A percentile compares a stretch with the other conserved stretches of the same genome.
These are phyloP conservation scores for Neofusicoccum cordaticola DNA, from an alignment of 2,329 filamentous ascomycete genomes.

Conservation along the genomic window DNA sequence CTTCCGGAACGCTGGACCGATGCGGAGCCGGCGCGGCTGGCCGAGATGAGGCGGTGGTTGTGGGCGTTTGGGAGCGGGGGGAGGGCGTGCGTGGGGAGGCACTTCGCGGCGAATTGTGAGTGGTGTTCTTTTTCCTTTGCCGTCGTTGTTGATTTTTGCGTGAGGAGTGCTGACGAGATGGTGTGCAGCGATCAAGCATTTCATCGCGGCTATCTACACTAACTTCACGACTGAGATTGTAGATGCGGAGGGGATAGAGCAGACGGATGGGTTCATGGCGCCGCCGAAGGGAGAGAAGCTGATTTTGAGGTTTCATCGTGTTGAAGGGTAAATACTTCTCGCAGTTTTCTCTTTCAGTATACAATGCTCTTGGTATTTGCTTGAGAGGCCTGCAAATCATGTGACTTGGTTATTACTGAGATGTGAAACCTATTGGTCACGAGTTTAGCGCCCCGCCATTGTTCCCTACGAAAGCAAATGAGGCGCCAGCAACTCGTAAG, in stretches of 20 bases:
- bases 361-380: too few relatives aligned
- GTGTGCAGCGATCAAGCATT: conserved; percentile 66
- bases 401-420: too few relatives aligned
- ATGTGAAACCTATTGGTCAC: too few relatives aligned
- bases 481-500: too few relatives aligned
- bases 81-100: conserved; percentile 45
- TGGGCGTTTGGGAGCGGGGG: conserved; percentile 46
- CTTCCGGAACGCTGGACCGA: conserved; percentile 41
- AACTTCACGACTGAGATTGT: conserved; percentile 47
- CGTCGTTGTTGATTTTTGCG: too few relatives aligned
- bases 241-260: conserved; percentile 36
- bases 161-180: conserved; percentile 11
- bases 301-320: conserved; percentile 16
- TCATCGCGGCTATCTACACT: conserved; percentile 67
- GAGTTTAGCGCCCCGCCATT: too few relatives aligned
- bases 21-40: conserved; percentile 26
- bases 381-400: too few relatives aligned
- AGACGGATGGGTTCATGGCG: conserved; percentile 37
- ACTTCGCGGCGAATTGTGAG: conserved; percentile 47
- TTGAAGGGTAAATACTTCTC: too few relatives aligned
- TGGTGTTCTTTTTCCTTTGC: conserved; percentile 19
- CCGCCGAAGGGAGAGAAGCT: conserved; percentile 33
- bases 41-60: conserved; percentile 49
- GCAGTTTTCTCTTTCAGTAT: too few relatives aligned
- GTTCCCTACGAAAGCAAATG: too few relatives aligned